Base-by-base conservation (phyloP, 2,329 filamentous ascomycete genomes). In the Sporothrix euskadiensis region DNA sequence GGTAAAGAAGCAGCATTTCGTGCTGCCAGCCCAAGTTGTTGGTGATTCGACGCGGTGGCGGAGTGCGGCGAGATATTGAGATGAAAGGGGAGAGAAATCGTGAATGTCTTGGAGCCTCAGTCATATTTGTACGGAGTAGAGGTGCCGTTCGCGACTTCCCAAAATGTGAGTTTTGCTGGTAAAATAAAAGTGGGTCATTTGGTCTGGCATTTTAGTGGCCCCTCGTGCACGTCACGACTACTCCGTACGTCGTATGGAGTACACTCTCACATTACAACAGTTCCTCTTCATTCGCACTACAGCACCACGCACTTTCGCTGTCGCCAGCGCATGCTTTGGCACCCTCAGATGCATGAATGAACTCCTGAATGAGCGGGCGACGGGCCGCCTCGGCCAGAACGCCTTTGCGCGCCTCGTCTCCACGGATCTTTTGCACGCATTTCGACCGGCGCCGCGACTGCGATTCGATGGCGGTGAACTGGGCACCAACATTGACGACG, bases 301-400 rank as follows among this genome's bases (percentile, higher is more conserved):
- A 39, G 49, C 35, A 35, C 66, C 22, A 68, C 35, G 44, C 44
- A 35, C 44, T 4, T 7, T 9, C n/a, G 26, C 26, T 41, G 22
- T 12, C 61, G 16, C n/a, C 10, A 32, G 22, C 57, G 32, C 30
- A 6, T 26, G 10, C 32, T 16, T 32, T 30, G 16, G 14, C 52
- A 39, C 39, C 19, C 61, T 74, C 71, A 74, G 69, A 77, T 77
- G 75, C 73, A 95, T 94, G 90, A 91, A 92, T 89, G 85, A 88
- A 80, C 89, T 91, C 81, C 85, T 97, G 75, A 86, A 96, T 81
- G 89, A 92, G 80, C 90, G 94, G 83, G 90, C 92, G 80, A 86
- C 90, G 75, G 93, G 93, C 83, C 87, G 87, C 78, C 82, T 93
- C 74, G 83, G 85, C 76, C 88, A 90, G 68, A 86, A 88, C 77